Conservation (phyloP, 2,329 filamentous ascomycete species). For the Claviceps paspali region DNA sequence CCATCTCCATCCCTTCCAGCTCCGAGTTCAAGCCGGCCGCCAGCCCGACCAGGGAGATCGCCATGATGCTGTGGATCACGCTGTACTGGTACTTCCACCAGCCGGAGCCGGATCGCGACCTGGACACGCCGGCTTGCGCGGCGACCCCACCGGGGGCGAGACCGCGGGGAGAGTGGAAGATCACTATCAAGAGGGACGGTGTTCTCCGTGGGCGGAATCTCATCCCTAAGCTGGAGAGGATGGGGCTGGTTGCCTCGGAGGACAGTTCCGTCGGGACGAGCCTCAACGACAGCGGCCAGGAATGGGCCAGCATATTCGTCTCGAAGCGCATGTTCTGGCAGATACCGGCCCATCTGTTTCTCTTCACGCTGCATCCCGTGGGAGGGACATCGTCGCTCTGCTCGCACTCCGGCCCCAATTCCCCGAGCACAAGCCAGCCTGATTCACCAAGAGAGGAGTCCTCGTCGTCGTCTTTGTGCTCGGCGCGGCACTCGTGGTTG, state of each 20-base stretch:
- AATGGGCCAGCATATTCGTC: conserved; percentile 71
- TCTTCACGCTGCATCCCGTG: conserved; percentile 64
- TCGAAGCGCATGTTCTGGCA: conserved; percentile 81
- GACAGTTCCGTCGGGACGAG: conserved; percentile 60
- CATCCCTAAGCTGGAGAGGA: conserved; percentile 80
- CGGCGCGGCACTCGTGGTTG: conserved; percentile 5
- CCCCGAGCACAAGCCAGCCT: conserved; percentile 16
- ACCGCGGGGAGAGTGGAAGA: conserved; percentile 73
- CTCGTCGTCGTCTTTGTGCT: not conserved
- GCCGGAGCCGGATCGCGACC: conserved; percentile 48
- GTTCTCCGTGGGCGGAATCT: conserved; percentile 71
- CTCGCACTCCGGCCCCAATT: conserved; percentile 38
- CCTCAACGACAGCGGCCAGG: conserved; percentile 43
- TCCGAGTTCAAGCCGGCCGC: conserved; percentile 64
- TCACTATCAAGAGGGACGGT: conserved; percentile 75
- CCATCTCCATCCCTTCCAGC: conserved; percentile 70
- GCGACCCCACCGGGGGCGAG: conserved; percentile 53
- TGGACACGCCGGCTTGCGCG: conserved; percentile 48
- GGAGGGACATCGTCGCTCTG: conserved; percentile 15
- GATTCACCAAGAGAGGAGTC: conserved; percentile 9
- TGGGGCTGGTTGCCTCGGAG: conserved; percentile 68
- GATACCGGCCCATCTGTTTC: conserved; percentile 68
- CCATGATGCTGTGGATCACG: conserved; percentile 92
- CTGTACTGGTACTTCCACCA: conserved; percentile 98
- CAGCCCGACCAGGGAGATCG: conserved; percentile 76